Evolutionary conservation across 2,329 filamentous ascomycete genomes (phyloP), one percentile per base, ranked within the genome.

Genomic region (Colletotrichum zoysiae): DNA sequence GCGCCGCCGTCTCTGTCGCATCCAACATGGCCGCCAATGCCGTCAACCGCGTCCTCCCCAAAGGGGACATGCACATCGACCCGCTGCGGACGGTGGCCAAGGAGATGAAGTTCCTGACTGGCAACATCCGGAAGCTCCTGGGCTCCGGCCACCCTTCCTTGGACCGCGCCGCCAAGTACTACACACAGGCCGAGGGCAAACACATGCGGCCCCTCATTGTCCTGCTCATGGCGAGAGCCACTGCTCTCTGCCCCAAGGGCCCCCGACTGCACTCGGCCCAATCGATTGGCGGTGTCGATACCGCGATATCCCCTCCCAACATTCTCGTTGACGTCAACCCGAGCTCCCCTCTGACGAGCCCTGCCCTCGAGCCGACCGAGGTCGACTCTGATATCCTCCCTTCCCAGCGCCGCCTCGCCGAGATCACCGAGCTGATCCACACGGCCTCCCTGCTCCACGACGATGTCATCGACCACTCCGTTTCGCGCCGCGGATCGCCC

Each of bases 391-490:
- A 93, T 76, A 96, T 99, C 76, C 90, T 98, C 26, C 95, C 96
- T n/a, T 93, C 94, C 23, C 96, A 99, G 80, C 89, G 95, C 75
- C 91, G 96, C 35, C 87, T 99, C 48, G 96, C 96, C 64, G 96
- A 99, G 82, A 98, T 99, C 78, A 96, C 95, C 2, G 96, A 99
- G 82, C 88, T 99, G 67, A 98, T 99, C 75, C 96, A 99, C 82
- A 98, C 96, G 0, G 95, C 96, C 0, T 98, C 95, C 1, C 89
- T 99, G 23, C 90, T 99, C 18, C 96, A 99, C 83, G 96, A 99
- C 87, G 96, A 99, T 83, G 96, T 99, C 40, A 97, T 99, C 79
- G 96, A 99, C 80, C 93, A 95, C 80, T 97, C 95, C 1, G 87
- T 93, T 53, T 92, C 95, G 14, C 90, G 96, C 67, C 93, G 96